Evolutionary conservation across 2,329 filamentous ascomycete species (phyloP).

Genomic region (Microsporum audouinii): DNA sequence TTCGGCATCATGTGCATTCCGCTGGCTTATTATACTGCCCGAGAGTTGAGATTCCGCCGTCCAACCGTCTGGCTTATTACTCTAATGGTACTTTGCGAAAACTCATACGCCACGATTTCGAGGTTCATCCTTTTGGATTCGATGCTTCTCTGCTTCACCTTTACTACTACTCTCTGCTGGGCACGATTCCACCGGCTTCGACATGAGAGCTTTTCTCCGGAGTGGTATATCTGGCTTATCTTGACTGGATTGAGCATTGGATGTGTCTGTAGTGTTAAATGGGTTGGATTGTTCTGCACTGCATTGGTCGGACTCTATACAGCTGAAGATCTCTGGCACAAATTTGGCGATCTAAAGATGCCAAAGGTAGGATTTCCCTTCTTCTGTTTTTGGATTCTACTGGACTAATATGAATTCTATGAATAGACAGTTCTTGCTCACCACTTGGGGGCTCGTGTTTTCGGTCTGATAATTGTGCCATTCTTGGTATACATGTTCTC

Average conservation of each 20-base stretch:
- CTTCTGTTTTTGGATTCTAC: not conserved
- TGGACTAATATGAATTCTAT: not conserved
- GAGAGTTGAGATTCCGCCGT: conserved; percentile 74
- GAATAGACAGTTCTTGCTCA: conserved; percentile 48
- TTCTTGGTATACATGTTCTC: conserved; percentile 89
- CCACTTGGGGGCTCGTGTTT: conserved; percentile 67
- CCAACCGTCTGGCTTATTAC: conserved; percentile 90
- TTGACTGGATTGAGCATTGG: conserved; percentile 91
- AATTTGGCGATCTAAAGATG: conserved; percentile 91
- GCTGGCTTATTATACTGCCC: conserved; percentile 87
- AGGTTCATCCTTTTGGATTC: conserved; percentile 96
- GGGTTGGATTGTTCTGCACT: conserved; percentile 92
- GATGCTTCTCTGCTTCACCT: conserved; percentile 98
- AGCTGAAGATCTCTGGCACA: conserved; percentile 91
- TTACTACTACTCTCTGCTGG: conserved; percentile 94
- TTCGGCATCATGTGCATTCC: conserved; percentile 91
- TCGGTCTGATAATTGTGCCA: conserved; percentile 80
- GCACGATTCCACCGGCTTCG: conserved; percentile 88
- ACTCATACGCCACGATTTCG: conserved; percentile 98
- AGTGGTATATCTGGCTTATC: conserved; percentile 93
- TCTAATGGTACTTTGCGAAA: conserved; percentile 95
- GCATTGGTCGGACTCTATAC: conserved; percentile 93
- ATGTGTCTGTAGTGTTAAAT: conserved; percentile 97
- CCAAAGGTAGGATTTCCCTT: conserved; percentile 48
- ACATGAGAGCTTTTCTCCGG: conserved; percentile 69